Evolutionary conservation across 257 asterid genomes (phyloP).

Genomic region (Mitragyna speciosa): DNA sequence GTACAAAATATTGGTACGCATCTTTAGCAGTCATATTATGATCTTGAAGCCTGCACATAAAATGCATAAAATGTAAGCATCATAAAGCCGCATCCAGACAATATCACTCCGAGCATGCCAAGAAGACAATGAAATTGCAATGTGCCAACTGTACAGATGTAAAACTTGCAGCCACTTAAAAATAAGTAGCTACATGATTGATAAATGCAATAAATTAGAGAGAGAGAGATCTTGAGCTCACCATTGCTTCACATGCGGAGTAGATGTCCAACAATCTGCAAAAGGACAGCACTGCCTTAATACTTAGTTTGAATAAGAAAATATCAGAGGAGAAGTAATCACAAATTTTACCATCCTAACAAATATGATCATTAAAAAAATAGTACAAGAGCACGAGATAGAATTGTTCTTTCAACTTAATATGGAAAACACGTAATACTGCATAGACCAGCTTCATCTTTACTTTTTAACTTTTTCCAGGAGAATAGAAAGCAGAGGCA

Average conservation of each 20-base stretch:
- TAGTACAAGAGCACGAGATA: background rate
- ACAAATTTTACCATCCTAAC: background rate
- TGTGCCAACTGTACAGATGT: background rate
- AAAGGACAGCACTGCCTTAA: constrained; percentile 1
- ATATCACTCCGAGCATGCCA: background rate
- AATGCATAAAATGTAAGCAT: constrained; percentile 13
- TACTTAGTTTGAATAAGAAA: background rate
- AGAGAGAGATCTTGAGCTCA: constrained; percentile 17
- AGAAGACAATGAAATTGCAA: background rate
- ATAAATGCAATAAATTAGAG: background rate
- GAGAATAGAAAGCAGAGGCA: background rate
- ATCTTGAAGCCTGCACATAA: constrained; percentile 71
- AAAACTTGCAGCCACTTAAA: background rate
- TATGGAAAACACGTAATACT: background rate
- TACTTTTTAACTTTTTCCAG: background rate
- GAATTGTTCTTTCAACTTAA: background rate
- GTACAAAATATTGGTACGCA: constrained; percentile 84
- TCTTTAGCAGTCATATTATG: constrained; percentile 71
- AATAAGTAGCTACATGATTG: background rate
- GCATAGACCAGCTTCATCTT: background rate
- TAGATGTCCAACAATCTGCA: constrained; percentile 93
- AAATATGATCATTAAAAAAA: background rate
- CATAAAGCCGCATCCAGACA: background rate
- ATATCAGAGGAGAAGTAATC: background rate
- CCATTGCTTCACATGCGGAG: constrained; percentile 84